Conservation (phyloP, 805 yeast species). For the Cyberlindnera galapagoensis region DNA sequence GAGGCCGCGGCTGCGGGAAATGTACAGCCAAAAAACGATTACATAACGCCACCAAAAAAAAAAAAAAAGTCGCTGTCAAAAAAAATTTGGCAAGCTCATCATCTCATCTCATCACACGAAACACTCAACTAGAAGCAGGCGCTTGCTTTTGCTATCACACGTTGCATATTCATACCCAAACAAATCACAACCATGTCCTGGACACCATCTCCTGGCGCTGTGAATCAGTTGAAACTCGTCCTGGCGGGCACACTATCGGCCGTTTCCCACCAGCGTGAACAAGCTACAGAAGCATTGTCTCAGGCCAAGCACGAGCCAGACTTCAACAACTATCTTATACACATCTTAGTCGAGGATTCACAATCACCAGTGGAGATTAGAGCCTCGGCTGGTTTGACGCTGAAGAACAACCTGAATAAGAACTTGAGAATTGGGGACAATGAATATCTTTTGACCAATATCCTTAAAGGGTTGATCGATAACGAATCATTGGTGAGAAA, state of each 20-base stretch:
- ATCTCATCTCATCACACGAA: too few species aligned
- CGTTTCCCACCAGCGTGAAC: slow-evolving; percentile 43
- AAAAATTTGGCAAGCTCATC: too few species aligned
- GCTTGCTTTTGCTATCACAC: too few species aligned
- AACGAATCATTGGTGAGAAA: slow-evolving; percentile 62
- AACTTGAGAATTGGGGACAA: slow-evolving; percentile 27
- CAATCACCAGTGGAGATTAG: slow-evolving; percentile 49
- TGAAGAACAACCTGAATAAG: slow-evolving; percentile 67
- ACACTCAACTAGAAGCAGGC: too few species aligned
- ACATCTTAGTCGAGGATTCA: slow-evolving; percentile 53
- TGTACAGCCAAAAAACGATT: too few species aligned
- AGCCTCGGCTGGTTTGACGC: slow-evolving; percentile 82
- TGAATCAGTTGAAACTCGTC: slow-evolving; percentile 59
- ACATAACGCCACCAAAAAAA: too few species aligned
- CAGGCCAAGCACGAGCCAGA: slow-evolving; percentile 69
- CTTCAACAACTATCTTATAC: slow-evolving; percentile 72
- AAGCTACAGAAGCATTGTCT: slow-evolving; percentile 68
- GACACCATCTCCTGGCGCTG: slow-evolving; percentile 58
- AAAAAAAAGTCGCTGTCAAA: too few species aligned
- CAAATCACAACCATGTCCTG: slow-evolving; percentile 40
- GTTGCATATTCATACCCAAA: too few species aligned
- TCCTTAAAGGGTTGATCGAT: slow-evolving; percentile 45
- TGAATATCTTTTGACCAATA: slow-evolving; percentile 29
- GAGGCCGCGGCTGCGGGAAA: too few species aligned
- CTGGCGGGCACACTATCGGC: slow-evolving; percentile 69